Base-by-base conservation (phyloP, 164 flowering plant genomes). In the Dillenia turbinata region DNA sequence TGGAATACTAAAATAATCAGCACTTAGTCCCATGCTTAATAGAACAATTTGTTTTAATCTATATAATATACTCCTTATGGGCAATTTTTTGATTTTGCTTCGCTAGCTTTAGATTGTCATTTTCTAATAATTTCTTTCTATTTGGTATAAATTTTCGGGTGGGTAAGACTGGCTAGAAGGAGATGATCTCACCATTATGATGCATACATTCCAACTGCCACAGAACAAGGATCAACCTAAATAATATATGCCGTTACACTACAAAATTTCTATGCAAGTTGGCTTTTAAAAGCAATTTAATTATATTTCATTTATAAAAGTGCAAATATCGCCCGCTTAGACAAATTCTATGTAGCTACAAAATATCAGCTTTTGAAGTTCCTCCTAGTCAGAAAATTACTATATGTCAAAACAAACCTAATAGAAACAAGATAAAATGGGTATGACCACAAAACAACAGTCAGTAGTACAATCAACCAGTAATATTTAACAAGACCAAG, bases 161-260 rank as follows among this genome's bases (percentile, higher is more conserved):
- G 51, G 66, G 57, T n/a, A 54, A 52, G 44, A 40, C 58, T 46
- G 16, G 43, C 40, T 54, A 54, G 60, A 65, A 55, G 62, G 40
- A 16, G 61, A 72, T 69, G 57, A 57, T 13, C 44, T 67, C 68
- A 59, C 46, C 50, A 49, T 49, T 44, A 17, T 47, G 73, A 73
- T 70, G 72, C 61, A 59, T 17, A 71, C 75, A 66, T 56, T 24
- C 70, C 62, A 73, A 70, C 80, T 9, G 33, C 67, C 17, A n/a
- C 43, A 45, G 54, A 46, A 66, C 53, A 56, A 52, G 40, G 14
- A 22, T 54, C n/a, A 67, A 66, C 59, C 62, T 52, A 51, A 7
- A 64, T 57, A 60, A 60, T 59, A 52, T 53, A 60, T 44, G 26
- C 26, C 45, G 56, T 8, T 44, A 13, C 49, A 15, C 54, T 10